phyloP scores from a whole-genome alignment of 2,329 filamentous ascomycete genomes.

The Dactylellina sp. region DNA sequence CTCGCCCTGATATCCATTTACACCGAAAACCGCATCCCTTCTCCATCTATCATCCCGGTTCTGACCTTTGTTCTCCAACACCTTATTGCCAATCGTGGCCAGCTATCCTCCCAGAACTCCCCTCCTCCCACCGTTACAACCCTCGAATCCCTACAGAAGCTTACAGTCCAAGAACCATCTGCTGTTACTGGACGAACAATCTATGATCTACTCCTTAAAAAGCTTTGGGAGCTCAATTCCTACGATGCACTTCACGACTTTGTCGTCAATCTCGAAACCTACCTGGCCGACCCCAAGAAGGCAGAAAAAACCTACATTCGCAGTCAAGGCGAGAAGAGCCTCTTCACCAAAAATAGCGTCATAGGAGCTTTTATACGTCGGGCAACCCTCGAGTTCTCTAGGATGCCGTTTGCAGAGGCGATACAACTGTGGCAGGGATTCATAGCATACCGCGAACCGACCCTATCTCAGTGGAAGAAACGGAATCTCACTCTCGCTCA shows the following conservation, averaged over 20 bases:
- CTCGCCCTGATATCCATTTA: constrained; percentile 86
- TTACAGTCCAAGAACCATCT: constrained; percentile 59
- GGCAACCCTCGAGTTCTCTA: constrained; percentile 80
- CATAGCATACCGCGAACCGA: constrained; percentile 81
- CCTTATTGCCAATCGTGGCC: constrained; percentile 69
- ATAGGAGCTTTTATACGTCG: constrained; percentile 83
- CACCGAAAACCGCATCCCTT: constrained; percentile 76
- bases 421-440: constrained; percentile 85
- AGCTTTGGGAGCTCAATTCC: constrained; percentile 85
- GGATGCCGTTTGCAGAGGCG: constrained; percentile 82
- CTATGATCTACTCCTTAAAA: constrained; percentile 86
- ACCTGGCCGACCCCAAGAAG: constrained; percentile 71
- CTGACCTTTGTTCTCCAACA: constrained; percentile 83
- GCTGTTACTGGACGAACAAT: constrained; percentile 75
- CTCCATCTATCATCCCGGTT: constrained; percentile 77
- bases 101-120: constrained; percentile 49
- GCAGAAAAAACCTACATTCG: constrained; percentile 68
- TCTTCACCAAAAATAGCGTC: constrained; percentile 72
- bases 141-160: constrained; percentile 71
- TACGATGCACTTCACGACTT: constrained; percentile 83
- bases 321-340: constrained; percentile 57
- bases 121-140: constrained; percentile 66
- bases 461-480: constrained; percentile 72
- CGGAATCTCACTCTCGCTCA: constrained; percentile 64
- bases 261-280: constrained; percentile 71